These are phyloP conservation scores for Stephanodiscus triporus DNA, from an alignment of 108 stramenopile genomes.

Conservation along the genomic window DNA sequence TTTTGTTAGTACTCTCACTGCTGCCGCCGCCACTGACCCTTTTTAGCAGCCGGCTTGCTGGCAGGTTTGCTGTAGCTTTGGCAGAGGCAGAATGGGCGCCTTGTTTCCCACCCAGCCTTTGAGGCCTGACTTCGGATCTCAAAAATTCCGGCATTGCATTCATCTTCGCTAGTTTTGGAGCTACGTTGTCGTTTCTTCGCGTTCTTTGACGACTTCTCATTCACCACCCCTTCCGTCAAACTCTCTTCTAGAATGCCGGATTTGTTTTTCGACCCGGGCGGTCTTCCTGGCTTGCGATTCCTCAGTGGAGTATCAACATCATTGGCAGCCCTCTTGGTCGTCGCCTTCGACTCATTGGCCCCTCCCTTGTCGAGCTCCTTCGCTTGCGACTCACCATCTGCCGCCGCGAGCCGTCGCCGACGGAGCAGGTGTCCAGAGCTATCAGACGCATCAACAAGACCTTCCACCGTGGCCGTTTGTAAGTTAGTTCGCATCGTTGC, in stretches of 20 bases:
- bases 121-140: background rate
- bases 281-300: conserved; percentile 38
- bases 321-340: conserved; percentile 3
- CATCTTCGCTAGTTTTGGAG: conserved; percentile 12
- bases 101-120: conserved; percentile 12
- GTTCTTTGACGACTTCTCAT: conserved; percentile 9
- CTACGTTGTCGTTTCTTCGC: conserved; percentile 5
- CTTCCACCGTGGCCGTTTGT: conserved; percentile 67
- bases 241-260: background rate
- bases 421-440: conserved; percentile 11
- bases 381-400: conserved; percentile 5
- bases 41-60: conserved; percentile 13
- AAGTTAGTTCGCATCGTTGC: conserved; percentile 45
- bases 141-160: background rate
- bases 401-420: conserved; percentile 8
- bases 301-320: conserved; percentile 18
- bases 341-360: background rate
- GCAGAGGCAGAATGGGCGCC: conserved; percentile 16
- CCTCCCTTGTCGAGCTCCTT: background rate
- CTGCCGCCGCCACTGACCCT: conserved; percentile 11
- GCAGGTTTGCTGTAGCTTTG: background rate
- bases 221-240: background rate
- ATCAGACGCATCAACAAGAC: conserved; percentile 54
- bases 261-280: background rate
- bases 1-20: background rate